Evolutionary conservation across 352 stramenopile genomes (phyloP).

Genomic region (Phytophthora chlamydospora): DNA sequence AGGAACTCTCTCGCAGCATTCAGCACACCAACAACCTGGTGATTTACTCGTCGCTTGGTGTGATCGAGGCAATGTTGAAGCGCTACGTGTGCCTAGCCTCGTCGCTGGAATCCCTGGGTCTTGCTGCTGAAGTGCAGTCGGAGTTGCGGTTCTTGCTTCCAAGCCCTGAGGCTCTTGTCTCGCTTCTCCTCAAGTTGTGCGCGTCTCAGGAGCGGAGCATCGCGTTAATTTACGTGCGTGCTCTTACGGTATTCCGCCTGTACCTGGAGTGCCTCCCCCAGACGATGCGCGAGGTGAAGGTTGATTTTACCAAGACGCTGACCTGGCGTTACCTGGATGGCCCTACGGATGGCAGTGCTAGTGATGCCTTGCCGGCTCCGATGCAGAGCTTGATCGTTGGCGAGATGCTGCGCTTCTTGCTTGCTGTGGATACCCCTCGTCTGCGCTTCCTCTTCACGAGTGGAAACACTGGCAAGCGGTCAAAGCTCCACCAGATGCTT

Average conservation of each 20-base stretch:
- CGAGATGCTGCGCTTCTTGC: constrained; percentile 75
- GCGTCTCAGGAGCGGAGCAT: constrained; percentile 38
- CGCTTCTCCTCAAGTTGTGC: constrained; percentile 80
- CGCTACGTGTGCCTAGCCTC: constrained; percentile 55
- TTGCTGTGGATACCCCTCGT: constrained; percentile 59
- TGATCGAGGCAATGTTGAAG: constrained; percentile 66
- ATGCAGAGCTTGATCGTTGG: constrained; percentile 66
- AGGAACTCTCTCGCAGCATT: constrained; percentile 82
- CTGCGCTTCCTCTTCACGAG: constrained; percentile 57
- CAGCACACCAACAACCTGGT: constrained; percentile 80
- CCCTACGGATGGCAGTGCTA: background rate
- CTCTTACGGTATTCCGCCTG: constrained; percentile 73
- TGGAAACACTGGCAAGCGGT: constrained; percentile 26
- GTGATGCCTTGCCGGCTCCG: constrained; percentile 18
- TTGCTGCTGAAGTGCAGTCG: constrained; percentile 55
- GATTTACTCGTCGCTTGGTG: constrained; percentile 71
- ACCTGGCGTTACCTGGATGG: constrained; percentile 58
- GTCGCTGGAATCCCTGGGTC: constrained; percentile 18
- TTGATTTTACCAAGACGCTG: constrained; percentile 87
- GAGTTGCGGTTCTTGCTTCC: constrained; percentile 76
- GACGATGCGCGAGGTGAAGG: constrained; percentile 81
- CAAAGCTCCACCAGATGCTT: constrained; percentile 78
- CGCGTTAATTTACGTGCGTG: constrained; percentile 76
- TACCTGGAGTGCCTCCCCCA: constrained; percentile 80
- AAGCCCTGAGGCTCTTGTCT: constrained; percentile 80